phyloP scores from a whole-genome alignment of 495 filamentous ascomycete species.

The Aspergillus ostianus region DNA sequence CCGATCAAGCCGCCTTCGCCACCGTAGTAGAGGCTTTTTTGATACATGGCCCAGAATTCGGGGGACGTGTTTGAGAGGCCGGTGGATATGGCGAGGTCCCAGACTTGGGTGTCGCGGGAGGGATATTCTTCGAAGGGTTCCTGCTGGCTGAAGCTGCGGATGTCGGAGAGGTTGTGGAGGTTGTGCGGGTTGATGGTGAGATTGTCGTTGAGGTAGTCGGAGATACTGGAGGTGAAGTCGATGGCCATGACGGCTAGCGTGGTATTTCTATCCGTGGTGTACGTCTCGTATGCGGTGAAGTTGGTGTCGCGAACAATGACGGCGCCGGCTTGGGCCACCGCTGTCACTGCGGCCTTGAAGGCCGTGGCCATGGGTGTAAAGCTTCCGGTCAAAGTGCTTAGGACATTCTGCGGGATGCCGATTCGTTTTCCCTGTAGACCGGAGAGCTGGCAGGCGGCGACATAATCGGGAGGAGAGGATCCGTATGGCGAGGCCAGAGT shows the following conservation, averaged over 20 bases:
- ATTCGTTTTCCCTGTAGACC: slow-evolving; percentile 49
- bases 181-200: slow-evolving; percentile 48
- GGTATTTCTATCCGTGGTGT: slow-evolving; percentile 28
- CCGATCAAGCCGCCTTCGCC: slow-evolving; percentile 51
- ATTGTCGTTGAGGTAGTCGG: slow-evolving; percentile 41
- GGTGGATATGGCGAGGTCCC: slow-evolving; percentile 41
- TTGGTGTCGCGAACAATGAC: slow-evolving; percentile 52
- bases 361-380: slow-evolving; percentile 34
- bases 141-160: slow-evolving; percentile 44
- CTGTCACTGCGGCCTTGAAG: slow-evolving; percentile 44
- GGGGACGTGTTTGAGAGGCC: slow-evolving; percentile 41
- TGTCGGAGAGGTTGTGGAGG: slow-evolving; percentile 37
- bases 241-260: slow-evolving; percentile 31
- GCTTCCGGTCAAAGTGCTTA: slow-evolving; percentile 19
- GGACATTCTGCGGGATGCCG: slow-evolving; percentile 51
- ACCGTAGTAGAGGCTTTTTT: slow-evolving; percentile 43
- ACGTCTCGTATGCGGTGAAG: slow-evolving; percentile 47
- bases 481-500: slow-evolving; percentile 50
- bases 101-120: slow-evolving; percentile 44
- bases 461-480: slow-evolving; percentile 46
- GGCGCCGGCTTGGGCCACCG: slow-evolving; percentile 48
- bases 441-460: slow-evolving; percentile 47
- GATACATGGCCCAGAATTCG: slow-evolving; percentile 42
- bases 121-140: slow-evolving; percentile 49
- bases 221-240: slow-evolving; percentile 46